Conservation (phyloP, 2,329 filamentous ascomycete species). For the Ceratocystis destructans region DNA sequence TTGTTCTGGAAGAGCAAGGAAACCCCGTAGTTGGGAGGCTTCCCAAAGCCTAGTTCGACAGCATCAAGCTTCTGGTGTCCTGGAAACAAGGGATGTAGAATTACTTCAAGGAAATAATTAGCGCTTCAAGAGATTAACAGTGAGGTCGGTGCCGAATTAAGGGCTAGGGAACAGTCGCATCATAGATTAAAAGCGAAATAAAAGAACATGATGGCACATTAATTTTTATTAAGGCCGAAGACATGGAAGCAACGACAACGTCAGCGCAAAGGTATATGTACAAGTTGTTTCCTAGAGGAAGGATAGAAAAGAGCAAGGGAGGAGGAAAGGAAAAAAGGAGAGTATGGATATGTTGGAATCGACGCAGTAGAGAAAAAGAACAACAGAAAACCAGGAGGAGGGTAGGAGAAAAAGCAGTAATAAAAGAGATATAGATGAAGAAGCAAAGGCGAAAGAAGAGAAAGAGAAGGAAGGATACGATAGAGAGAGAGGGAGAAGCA, state of each 20-base stretch:
- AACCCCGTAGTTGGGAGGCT: neutral
- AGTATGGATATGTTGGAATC: neutral
- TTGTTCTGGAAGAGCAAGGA: conserved; percentile 25
- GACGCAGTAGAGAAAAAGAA: neutral
- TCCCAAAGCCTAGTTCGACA: neutral
- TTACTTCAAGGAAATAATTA: neutral
- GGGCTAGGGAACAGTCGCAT: neutral
- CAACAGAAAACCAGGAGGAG: neutral
- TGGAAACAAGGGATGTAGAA: neutral
- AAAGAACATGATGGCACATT: neutral
- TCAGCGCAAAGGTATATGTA: conserved; percentile 7
- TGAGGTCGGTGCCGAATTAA: neutral
- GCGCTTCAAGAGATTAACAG: neutral
- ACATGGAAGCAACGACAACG: conserved; percentile 2
- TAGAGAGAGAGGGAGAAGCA: conserved; percentile 1
- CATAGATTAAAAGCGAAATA: neutral
- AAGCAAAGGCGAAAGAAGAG: neutral
- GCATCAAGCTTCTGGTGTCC: too few relatives aligned
- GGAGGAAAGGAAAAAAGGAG: neutral
- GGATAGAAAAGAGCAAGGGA: conserved; percentile 6
- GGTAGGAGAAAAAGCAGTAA: neutral
- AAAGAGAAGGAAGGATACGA: neutral
- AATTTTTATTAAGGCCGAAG: conserved; percentile 1
- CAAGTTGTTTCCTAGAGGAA: conserved; percentile 8
- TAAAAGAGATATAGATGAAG: neutral